These are phyloP conservation scores for Cutaneotrichosporon sp. DNA, from an alignment of 1,284 basidiomycete species.

Conservation along the genomic window DNA sequence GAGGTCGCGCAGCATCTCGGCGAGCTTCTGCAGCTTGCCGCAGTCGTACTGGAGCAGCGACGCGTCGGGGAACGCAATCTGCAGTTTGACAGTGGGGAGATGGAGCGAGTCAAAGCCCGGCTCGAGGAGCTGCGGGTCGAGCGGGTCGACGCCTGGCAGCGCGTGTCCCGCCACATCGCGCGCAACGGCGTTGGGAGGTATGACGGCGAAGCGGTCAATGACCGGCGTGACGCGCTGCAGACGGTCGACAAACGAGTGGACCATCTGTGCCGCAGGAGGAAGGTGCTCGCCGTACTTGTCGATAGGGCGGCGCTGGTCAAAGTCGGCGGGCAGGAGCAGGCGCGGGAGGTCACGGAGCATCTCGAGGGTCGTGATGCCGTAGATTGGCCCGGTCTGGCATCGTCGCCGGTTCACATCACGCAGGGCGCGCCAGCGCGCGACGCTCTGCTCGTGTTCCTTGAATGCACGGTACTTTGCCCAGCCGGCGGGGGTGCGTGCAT, in stretches of 20 bases:
- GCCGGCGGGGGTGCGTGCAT: constrained; percentile 69
- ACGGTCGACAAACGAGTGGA: constrained; percentile 64
- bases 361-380: constrained; percentile 59
- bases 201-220: constrained; percentile 74
- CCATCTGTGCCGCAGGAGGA: constrained; percentile 44
- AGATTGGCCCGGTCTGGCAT: constrained; percentile 61
- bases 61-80: constrained; percentile 89
- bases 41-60: constrained; percentile 93
- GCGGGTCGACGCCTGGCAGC: constrained; percentile 35
- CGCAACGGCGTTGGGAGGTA: constrained; percentile 74
- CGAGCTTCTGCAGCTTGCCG: constrained; percentile 85
- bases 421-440: constrained; percentile 64
- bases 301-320: constrained; percentile 41
- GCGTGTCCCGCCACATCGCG: constrained; percentile 59
- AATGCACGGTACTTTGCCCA: constrained; percentile 61
- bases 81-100: constrained; percentile 73
- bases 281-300: constrained; percentile 48
- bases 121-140: constrained; percentile 33
- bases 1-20: constrained; percentile 70
- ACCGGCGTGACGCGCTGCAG: constrained; percentile 55
- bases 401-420: constrained; percentile 72
- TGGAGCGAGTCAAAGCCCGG: constrained; percentile 61
- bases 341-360: constrained; percentile 48
- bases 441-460: constrained; percentile 54
- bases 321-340: constrained; percentile 59